phyloP scores from a whole-genome alignment of 1,139 yeast genomes.

The Suhomyces bolitotheri region DNA sequence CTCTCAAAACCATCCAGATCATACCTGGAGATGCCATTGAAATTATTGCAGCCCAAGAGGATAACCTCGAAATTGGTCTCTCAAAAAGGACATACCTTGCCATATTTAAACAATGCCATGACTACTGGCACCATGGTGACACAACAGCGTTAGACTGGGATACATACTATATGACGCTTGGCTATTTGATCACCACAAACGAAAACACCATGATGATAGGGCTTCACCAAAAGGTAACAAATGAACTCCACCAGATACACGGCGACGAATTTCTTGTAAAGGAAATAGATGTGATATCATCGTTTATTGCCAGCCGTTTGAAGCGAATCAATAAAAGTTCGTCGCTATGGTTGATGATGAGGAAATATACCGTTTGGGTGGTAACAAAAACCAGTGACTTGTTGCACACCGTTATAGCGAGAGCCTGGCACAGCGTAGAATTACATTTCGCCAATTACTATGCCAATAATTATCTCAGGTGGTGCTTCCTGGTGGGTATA shows the following conservation, averaged over 20 bases:
- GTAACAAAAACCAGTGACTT: conserved; percentile 8
- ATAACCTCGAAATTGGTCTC: conserved; percentile 36
- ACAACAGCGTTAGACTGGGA: conserved; percentile 2
- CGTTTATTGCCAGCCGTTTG: conserved; percentile 36
- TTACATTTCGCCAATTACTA: conserved; percentile 46
- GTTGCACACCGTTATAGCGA: conserved; percentile 11
- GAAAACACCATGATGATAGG: conserved; percentile 40
- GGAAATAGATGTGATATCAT: conserved; percentile 34
- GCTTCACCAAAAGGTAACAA: conserved; percentile 31
- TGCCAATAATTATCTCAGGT: conserved; percentile 35
- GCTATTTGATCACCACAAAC: conserved; percentile 41
- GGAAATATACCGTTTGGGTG: conserved; percentile 22
- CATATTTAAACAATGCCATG: conserved; percentile 38
- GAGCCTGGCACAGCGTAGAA: conserved; percentile 33
- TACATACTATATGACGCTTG: conserved; percentile 31
- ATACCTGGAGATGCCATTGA: conserved; percentile 18
- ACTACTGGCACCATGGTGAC: conserved; percentile 27
- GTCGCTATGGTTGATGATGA: conserved; percentile 40
- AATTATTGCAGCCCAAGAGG: conserved; percentile 10
- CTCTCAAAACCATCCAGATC: conserved; percentile 26
- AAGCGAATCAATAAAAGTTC: conserved; percentile 46
- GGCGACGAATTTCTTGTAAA: conserved; percentile 15
- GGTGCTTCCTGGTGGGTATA: conserved; percentile 25
- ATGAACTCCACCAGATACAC: conserved; percentile 15
- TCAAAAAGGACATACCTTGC: conserved; percentile 31